phyloP scores from a whole-genome alignment of 2,329 filamentous ascomycete genomes.

The Trichoderma sp. region DNA sequence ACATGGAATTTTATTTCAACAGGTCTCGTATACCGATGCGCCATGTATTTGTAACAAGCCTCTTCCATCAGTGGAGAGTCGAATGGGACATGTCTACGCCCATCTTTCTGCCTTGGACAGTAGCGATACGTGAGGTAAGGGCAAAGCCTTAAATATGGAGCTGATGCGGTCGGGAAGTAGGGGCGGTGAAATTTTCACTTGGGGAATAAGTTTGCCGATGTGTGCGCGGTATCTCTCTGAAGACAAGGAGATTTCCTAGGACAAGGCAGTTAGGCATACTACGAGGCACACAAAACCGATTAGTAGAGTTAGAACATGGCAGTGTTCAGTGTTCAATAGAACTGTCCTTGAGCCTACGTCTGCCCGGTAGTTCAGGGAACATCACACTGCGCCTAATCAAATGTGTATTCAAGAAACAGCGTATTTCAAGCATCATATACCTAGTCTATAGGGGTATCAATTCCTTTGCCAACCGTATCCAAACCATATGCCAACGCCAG shows the following conservation, averaged over 20 bases:
- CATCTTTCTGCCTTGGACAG: neutral
- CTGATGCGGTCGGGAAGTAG: neutral
- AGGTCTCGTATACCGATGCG: neutral
- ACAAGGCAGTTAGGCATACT: neutral
- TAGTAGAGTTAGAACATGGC: neutral
- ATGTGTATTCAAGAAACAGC: neutral
- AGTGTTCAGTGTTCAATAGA: neutral
- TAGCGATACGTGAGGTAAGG: neutral
- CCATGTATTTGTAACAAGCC: neutral
- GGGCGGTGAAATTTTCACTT: neutral
- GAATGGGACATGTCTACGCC: neutral
- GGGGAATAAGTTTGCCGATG: neutral
- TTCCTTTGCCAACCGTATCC: neutral
- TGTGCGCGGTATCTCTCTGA: neutral
- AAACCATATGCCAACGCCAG: neutral
- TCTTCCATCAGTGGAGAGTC: neutral
- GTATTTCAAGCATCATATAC: neutral
- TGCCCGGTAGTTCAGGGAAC: neutral
- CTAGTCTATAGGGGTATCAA: neutral
- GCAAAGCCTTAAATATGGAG: slow-evolving; percentile 10
- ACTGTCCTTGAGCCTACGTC: neutral
- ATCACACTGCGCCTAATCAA: neutral
- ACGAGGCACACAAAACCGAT: neutral
- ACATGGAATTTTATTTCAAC: neutral
- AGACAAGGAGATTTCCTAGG: neutral